Base-by-base conservation (phyloP, 306 rosid species). In the Macrotyloma uniflorum region DNA sequence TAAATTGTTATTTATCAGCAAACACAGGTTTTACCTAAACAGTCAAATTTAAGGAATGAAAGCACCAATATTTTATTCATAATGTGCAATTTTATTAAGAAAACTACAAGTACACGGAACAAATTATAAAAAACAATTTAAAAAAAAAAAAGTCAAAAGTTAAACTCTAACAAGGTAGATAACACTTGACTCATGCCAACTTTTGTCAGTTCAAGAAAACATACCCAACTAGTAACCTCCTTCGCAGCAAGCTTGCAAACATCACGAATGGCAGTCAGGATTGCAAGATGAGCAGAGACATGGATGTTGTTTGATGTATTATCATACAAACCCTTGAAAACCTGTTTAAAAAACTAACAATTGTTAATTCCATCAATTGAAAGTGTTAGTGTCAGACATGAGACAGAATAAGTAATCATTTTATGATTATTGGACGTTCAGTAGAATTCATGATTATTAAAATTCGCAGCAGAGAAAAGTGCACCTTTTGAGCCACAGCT, bases 231-330 rank as follows among this genome's bases (percentile, higher is more conserved):
- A 76, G 97, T 93, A 74, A 96, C 93, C 81, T 93, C 97, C 89
- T 90, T 96, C 36, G 91, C 96, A 82, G 91, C 98, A 80, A 91
- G 98, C 94, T 96, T 96, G 88, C 99, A 96, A 89, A 96, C 99
- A 89, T 96, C 99, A 20, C 99, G 98, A 71, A 96, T 91, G 18
- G 97, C 99, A 81, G 92, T 86, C 67, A 96, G 84, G 75, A 93
- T 90, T 72, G 98, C 79, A 42, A 96, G 96, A 89, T 91, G 93
- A 72, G 96, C 90, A 74, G 76, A 81, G 46, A 91, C 93, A 62
- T 96, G 99, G 70, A 85, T 76, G 42, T 46, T 86, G 84, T 90
- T 93, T 16, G 97, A 86, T 6, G 90, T 93, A 80, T 93, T 90
- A 54, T 96, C 98, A 35, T 93, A 91, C 65, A 96, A 90, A 65